Conservation (phyloP, 352 stramenopile species). For the Globisporangium alternatum region DNA sequence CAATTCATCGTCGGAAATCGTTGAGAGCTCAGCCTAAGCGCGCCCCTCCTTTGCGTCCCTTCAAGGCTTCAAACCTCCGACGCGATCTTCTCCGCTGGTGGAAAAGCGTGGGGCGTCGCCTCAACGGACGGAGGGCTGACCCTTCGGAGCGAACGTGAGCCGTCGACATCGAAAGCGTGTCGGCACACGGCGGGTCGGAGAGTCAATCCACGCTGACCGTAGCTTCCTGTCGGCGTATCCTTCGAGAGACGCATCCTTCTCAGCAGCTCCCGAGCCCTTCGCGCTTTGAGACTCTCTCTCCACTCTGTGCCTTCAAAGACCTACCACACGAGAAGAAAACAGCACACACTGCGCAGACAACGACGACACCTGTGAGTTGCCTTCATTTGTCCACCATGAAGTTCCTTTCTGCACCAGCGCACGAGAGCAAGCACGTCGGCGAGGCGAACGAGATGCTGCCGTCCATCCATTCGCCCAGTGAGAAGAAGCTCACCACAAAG, state of each 20-base stretch:
- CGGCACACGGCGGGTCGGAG: background rate
- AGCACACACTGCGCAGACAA: no score
- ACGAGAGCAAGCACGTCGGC: background rate
- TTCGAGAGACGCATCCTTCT: no score
- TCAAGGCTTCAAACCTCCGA: background rate
- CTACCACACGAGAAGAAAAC: background rate
- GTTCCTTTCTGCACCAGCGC: background rate
- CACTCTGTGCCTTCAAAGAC: background rate
- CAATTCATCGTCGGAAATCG: no score
- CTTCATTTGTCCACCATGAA: background rate
- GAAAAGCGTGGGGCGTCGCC: no score
- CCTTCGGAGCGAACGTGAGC: background rate
- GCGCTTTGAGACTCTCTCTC: background rate
- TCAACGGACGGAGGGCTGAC: background rate
- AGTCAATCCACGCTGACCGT: background rate
- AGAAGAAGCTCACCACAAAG: slow-evolving; percentile 30
- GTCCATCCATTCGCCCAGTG: slow-evolving; percentile 18
- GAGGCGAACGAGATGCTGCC: background rate
- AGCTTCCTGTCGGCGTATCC: no score
- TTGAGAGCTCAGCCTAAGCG: no score
- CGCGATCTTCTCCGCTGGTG: background rate
- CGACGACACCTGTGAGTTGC: background rate
- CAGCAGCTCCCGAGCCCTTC: background rate
- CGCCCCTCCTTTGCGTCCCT: background rate
- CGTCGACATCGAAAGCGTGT: background rate